Conservation (phyloP, 495 filamentous ascomycete genomes). For the Amorphotheca resinae region DNA sequence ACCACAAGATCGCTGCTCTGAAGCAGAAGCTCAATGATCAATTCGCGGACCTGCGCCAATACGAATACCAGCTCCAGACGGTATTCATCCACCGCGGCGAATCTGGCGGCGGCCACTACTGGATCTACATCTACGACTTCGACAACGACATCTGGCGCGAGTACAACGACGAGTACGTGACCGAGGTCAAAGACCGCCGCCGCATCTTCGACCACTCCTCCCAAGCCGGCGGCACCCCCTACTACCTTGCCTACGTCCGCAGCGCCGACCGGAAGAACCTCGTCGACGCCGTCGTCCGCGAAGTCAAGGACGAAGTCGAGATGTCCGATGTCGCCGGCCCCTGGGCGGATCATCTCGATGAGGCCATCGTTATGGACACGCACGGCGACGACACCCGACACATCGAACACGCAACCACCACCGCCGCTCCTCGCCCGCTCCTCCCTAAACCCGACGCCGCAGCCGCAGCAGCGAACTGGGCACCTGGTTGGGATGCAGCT, state of each 20-base stretch:
- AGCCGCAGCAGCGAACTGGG: not conserved
- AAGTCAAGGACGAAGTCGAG: constrained; percentile 9
- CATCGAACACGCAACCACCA: not conserved
- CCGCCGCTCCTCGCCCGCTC: not conserved
- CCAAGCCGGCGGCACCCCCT: constrained; percentile 57
- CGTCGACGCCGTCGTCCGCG: constrained; percentile 34
- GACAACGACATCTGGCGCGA: constrained; percentile 69
- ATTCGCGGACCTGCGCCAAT: constrained; percentile 44
- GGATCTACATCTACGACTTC: constrained; percentile 93
- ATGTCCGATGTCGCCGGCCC: not conserved
- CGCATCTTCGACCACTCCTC: constrained; percentile 52
- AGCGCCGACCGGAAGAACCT: constrained; percentile 46
- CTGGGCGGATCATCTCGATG: not conserved
- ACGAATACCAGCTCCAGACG: constrained; percentile 76
- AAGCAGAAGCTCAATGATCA: constrained; percentile 39
- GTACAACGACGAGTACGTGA: constrained; percentile 84
- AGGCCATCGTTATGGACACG: constrained; percentile 2
- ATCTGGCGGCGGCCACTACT: constrained; percentile 72
- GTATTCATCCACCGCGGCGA: constrained; percentile 80
- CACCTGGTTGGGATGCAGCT: not conserved
- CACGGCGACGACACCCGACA: not conserved
- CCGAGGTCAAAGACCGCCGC: constrained; percentile 44
- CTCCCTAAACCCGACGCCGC: not conserved
- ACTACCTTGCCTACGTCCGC: constrained; percentile 78
- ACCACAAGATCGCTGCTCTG: constrained; percentile 9